Evolutionary conservation across 768 basidiomycete genomes (phyloP).

Genomic region (Lactifluus echinatus): DNA sequence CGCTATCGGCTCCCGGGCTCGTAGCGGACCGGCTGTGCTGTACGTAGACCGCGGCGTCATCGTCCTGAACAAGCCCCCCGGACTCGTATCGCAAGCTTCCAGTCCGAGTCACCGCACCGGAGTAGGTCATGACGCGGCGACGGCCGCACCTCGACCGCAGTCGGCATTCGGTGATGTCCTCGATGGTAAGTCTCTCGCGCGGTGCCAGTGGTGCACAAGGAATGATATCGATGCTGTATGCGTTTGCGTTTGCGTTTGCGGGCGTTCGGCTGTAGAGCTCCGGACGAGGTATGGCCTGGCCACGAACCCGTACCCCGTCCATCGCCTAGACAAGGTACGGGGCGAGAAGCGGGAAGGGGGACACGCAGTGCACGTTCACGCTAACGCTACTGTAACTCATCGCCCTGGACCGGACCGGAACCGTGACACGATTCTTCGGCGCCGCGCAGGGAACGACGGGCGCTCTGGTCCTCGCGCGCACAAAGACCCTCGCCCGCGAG

Average conservation of each 20-base stretch:
- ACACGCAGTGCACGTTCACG: no score
- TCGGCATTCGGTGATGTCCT: neutral
- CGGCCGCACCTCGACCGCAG: neutral
- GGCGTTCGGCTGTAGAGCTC: neutral
- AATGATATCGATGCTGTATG: neutral
- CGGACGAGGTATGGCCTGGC: neutral
- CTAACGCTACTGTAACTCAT: no score
- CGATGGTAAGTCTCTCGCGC: neutral
- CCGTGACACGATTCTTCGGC: neutral
- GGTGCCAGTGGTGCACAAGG: neutral
- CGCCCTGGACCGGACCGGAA: no score
- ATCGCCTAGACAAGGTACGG: slow-evolving; percentile 21
- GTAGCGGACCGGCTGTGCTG: neutral
- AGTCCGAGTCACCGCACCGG: neutral
- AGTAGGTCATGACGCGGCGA: neutral
- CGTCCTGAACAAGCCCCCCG: slow-evolving; percentile 20
- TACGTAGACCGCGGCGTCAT: slow-evolving; percentile 19
- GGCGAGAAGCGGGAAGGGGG: no score
- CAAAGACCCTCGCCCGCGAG: slow-evolving; percentile 10
- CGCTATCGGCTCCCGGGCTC: neutral
- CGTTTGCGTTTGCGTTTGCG: no score
- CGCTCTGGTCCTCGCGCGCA: slow-evolving; percentile 16
- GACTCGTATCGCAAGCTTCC: slow-evolving; percentile 15
- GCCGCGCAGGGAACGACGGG: slow-evolving; percentile 16
- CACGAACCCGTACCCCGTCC: slow-evolving; percentile 16